phyloP scores from a whole-genome alignment of 164 flowering plant species.

The Stephania yunnanensis region DNA sequence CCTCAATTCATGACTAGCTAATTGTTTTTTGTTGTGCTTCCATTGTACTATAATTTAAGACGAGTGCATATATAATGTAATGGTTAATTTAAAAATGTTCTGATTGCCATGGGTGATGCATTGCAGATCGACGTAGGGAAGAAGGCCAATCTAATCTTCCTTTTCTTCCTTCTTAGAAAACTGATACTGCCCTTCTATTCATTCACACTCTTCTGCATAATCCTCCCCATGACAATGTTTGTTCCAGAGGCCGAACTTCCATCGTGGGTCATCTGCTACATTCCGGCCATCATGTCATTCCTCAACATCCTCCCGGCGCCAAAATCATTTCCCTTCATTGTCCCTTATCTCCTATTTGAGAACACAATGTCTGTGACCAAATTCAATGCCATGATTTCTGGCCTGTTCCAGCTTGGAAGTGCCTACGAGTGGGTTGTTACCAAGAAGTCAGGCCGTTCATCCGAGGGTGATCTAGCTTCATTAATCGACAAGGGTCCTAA shows the following conservation, averaged over 20 bases:
- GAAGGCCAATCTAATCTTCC: slow-evolving; percentile 87
- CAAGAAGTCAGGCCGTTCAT: slow-evolving; percentile 95
- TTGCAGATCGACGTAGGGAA: slow-evolving; percentile 83
- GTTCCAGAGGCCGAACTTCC: slow-evolving; percentile 98
- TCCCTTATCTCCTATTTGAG: slow-evolving; percentile 95
- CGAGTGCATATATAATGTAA: neutral
- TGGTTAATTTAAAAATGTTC: neutral
- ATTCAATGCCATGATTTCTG: slow-evolving; percentile 97
- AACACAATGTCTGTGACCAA: slow-evolving; percentile 99
- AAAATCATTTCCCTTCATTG: slow-evolving; percentile 92
- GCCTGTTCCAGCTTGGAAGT: slow-evolving; percentile 95
- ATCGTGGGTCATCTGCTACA: slow-evolving; percentile 91
- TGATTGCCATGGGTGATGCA: neutral
- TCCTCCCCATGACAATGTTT: slow-evolving; percentile 98
- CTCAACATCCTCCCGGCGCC: slow-evolving; percentile 96
- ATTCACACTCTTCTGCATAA: slow-evolving; percentile 91
- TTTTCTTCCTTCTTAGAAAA: slow-evolving; percentile 89
- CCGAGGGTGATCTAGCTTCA: slow-evolving; percentile 78
- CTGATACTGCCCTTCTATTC: slow-evolving; percentile 91
- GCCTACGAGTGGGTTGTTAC: slow-evolving; percentile 99
- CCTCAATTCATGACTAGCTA: neutral
- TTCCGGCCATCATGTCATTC: slow-evolving; percentile 92
- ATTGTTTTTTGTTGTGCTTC: neutral
- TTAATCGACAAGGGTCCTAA: slow-evolving; percentile 51
- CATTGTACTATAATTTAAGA: neutral